phyloP scores from a whole-genome alignment of 176 grass and related monocot genomes.

The Elaeis guineensis region DNA sequence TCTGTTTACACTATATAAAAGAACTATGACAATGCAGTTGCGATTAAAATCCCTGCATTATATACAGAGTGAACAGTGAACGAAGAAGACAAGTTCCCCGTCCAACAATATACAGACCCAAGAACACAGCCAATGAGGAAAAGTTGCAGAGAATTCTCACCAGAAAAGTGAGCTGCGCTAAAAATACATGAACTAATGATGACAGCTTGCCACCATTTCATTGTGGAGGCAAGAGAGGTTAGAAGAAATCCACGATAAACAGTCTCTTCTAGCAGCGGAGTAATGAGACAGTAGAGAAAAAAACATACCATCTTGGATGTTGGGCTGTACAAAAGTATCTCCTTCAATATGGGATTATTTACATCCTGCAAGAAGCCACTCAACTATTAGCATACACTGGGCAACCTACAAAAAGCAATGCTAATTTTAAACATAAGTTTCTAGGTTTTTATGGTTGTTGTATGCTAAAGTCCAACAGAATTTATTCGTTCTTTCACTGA shows the following conservation, averaged over 20 bases:
- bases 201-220: constrained; percentile 48
- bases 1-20: background rate
- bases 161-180: constrained; percentile 67
- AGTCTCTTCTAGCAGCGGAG: constrained; percentile 78
- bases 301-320: constrained; percentile 33
- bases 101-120: constrained; percentile 73
- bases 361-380: constrained; percentile 52
- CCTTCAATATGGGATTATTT: constrained; percentile 48
- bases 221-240: constrained; percentile 44
- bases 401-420: background rate
- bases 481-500: too few species aligned
- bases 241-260: constrained; percentile 90
- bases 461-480: too few species aligned
- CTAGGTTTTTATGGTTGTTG: too few species aligned
- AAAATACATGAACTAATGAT: constrained; percentile 68
- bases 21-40: constrained; percentile 36
- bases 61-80: constrained; percentile 66
- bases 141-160: constrained; percentile 43
- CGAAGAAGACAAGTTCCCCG: constrained; percentile 54
- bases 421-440: too few species aligned
- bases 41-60: constrained; percentile 62
- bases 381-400: background rate
- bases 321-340: constrained; percentile 49
- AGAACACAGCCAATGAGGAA: constrained; percentile 65
- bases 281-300: constrained; percentile 61